Evolutionary conservation across 78 protist genomes (phyloP), one percentile per base, ranked within the genome.

Genomic region (Chrysochromulina parva): DNA sequence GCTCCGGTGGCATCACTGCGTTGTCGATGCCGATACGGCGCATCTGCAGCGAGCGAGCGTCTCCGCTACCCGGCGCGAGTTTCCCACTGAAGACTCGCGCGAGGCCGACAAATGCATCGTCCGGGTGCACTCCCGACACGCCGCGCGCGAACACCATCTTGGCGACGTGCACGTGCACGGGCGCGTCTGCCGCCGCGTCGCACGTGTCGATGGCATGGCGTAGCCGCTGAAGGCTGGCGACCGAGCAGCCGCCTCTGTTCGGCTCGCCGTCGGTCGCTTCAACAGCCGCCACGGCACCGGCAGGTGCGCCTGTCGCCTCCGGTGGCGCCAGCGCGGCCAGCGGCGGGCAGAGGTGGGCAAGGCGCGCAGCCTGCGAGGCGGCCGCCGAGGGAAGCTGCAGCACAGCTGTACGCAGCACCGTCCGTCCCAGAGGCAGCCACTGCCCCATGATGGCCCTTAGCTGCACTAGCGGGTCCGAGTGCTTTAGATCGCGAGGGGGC

Each of bases 371-470:
- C 81, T 97, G 98, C n/a, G 98, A 95, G 24, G 89, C 95, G 11
- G 81, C 69, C 13, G 98, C 98, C 55, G 95, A 54, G 22, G 98
- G 98, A 71, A 97, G 54, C 3, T 82, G 82, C 47, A 62, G 57
- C 9, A 86, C 66, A 50, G 94, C 95, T 92, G 91, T 69, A 24
- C 81, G 80, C 38, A 98, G 58, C 3, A 97, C 93, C 1, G 95
- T 76, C 17, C 13, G 91, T 17, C 97, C 88, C 19, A 97, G 88
- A 22, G 99, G 99, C 24, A 97, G 93, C 99, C 99, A 98, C 22
- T 62, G 59, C 20, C 89, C 50, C 93, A 97, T 85, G 16, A 98
- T 65, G 67, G 94, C 69, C 9, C 69, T 62, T 38, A 92, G 50
- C 6, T 65, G 85, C 1, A 59, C 10, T 17, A 38, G 59, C 38